A percentile compares a stretch with the other conserved stretches of the same genome.
phyloP scores from a whole-genome alignment of 1,139 yeast genomes.

The Yarrowia galli region DNA sequence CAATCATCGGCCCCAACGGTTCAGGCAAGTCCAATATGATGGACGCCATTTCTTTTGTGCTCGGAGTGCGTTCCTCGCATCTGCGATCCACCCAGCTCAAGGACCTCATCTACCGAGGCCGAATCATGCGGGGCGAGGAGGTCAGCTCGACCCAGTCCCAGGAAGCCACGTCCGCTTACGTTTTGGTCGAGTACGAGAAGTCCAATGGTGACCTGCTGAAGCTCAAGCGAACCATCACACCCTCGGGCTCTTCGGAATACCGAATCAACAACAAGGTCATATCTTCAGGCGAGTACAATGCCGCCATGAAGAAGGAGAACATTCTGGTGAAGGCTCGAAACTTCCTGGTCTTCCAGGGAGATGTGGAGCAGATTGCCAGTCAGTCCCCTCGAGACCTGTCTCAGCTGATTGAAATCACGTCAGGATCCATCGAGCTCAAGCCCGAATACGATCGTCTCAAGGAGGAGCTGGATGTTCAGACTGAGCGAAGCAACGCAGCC shows the following conservation, averaged over 20 bases:
- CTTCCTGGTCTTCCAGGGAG: conserved; percentile 95
- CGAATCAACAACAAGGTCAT: conserved; percentile 69
- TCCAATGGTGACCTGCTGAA: conserved; percentile 54
- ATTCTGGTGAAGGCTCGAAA: conserved; percentile 89
- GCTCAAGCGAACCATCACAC: conserved; percentile 45
- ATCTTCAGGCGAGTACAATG: conserved; percentile 69
- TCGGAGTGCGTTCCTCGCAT: conserved; percentile 82
- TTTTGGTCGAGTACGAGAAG: conserved; percentile 77
- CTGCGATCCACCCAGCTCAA: conserved; percentile 75
- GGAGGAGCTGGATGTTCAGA: conserved; percentile 66
- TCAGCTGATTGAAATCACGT: conserved; percentile 75
- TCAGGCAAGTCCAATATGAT: conserved; percentile 97
- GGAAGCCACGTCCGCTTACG: conserved; percentile 74
- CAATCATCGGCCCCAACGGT: conserved; percentile 97
- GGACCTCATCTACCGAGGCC: conserved; percentile 84
- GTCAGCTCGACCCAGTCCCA: conserved; percentile 40
- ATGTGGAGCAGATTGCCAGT: conserved; percentile 91
- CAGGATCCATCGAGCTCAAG: conserved; percentile 76
- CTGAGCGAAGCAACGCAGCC: conserved; percentile 67
- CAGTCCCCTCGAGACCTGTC: conserved; percentile 83
- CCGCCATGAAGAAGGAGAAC: conserved; percentile 75
- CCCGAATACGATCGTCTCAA: conserved; percentile 72
- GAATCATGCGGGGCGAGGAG: conserved; percentile 49
- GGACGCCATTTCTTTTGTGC: conserved; percentile 96
- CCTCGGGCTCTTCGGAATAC: conserved; percentile 70